phyloP scores from a whole-genome alignment of 129 eudicot species.

The Flaveria sonorensis region DNA sequence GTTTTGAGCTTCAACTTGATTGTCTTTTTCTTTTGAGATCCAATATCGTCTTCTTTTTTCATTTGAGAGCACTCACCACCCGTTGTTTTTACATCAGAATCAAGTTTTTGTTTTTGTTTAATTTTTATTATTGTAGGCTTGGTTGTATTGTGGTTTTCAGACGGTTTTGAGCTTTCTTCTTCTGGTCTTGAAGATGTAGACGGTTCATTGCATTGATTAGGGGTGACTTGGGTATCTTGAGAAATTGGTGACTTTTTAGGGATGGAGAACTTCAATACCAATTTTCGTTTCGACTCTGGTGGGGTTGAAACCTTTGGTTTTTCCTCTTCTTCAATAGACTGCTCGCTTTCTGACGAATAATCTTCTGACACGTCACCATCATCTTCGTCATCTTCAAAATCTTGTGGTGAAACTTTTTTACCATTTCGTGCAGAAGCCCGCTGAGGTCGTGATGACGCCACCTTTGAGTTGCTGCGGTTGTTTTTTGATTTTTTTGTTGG shows the following conservation, averaged over 20 bases:
- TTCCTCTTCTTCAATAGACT: constrained; percentile 28
- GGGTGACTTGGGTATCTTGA: constrained; percentile 42
- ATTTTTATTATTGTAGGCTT: constrained; percentile 51
- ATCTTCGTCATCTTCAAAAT: constrained; percentile 42
- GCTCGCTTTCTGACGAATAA: constrained; percentile 60
- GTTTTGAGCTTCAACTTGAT: constrained; percentile 30
- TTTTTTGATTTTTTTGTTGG: constrained; percentile 51
- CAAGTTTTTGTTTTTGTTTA: constrained; percentile 43
- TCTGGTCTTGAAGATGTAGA: constrained; percentile 39
- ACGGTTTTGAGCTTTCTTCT: constrained; percentile 41
- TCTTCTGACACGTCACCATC: constrained; percentile 52
- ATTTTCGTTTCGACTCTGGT: constrained; percentile 38
- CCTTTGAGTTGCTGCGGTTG: constrained; percentile 35
- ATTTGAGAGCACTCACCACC: constrained; percentile 36
- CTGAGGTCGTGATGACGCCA: constrained; percentile 70
- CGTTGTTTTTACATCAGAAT: constrained; percentile 14
- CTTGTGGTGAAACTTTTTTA: constrained; percentile 41
- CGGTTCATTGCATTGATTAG: constrained; percentile 23
- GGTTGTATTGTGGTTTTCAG: constrained; percentile 13
- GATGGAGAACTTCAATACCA: constrained; percentile 62
- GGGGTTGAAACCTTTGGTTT: constrained; percentile 18
- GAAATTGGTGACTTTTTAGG: constrained; percentile 37
- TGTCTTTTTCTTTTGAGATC: constrained; percentile 20
- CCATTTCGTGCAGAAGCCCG: constrained; percentile 76
- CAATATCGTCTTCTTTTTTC: constrained; percentile 23